Conservation (phyloP, 108 stramenopile species). For the Pelagomonas calceolata region DNA sequence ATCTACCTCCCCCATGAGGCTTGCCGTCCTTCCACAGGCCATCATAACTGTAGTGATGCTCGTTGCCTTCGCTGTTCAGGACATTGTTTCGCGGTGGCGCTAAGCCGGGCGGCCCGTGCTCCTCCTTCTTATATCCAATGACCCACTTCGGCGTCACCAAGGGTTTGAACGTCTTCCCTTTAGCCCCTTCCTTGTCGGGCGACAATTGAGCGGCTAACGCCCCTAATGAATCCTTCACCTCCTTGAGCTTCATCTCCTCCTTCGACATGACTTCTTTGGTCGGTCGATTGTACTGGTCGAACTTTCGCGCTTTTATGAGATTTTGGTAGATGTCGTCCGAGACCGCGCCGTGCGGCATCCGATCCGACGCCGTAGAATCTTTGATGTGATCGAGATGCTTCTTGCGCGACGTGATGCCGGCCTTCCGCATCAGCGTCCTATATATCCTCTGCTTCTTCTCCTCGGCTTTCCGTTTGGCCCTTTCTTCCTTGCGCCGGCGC, state of each 20-base stretch:
- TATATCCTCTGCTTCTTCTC: neutral
- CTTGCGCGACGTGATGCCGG: neutral
- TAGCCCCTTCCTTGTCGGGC: too few species aligned
- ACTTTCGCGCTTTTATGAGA: neutral
- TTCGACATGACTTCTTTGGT: neutral
- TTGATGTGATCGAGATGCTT: neutral
- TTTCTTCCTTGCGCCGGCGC: too few species aligned
- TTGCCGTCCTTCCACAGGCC: constrained; percentile 17
- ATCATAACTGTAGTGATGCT: constrained; percentile 20
- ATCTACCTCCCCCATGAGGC: constrained; percentile 15
- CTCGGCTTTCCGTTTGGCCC: too few species aligned
- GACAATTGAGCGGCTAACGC: neutral
- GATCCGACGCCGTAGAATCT: neutral
- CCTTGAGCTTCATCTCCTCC: neutral
- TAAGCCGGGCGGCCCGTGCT: constrained; percentile 9
- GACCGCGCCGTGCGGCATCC: neutral
- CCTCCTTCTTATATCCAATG: constrained; percentile 12
- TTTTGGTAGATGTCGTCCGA: constrained; percentile 4
- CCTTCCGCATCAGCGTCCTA: neutral
- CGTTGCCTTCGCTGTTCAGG: constrained; percentile 21
- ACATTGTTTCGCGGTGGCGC: constrained; percentile 8
- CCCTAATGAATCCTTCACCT: neutral
- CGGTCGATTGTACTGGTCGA: neutral
- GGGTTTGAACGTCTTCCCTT: neutral
- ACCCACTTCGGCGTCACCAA: constrained; percentile 6